Evolutionary conservation across 169 alveolate genomes (phyloP), one percentile per base, ranked within the genome.

Genomic region (Plasmodium coatneyi): DNA sequence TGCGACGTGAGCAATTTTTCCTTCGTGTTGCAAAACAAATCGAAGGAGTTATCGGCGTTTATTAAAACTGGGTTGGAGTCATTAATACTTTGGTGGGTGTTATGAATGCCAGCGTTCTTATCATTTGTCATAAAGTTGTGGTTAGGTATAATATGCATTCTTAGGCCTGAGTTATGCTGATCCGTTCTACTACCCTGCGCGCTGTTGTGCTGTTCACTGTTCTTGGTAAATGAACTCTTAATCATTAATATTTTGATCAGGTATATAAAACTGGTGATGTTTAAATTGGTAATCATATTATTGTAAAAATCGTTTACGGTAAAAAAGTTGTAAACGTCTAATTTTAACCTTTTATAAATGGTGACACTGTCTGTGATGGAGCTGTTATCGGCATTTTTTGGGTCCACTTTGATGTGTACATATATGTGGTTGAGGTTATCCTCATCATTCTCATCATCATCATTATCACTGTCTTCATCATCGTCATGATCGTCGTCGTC

Each of bases 251-350:
- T 80, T 80, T 80, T 91, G 54, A 91, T 32, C 82, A 91, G 71
- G 56, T 91, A 81, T 2, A 91, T 28, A 81, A 91, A 91, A 71
- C 95, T 91, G 71, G 43, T 91, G 56, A 71, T 91, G 76, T 91
- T 81, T 56, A 91, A 81, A 71, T 82, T 80, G 7, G 92, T 91
- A 46, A 91, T 71, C 92, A 91, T 91, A 71, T 91, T 91, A 49
- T 80, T 91, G 54, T 91, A 82, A 91, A 91, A 91, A 82, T 91
- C 95, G 66, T 91, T 91, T 34, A 71, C 14, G 25, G 95, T 91
- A 81, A 91, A 91, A 81, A 91, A 91, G 43, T 91, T 91, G 74
- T 91, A 91, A 32, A 82, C 39, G 71, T 91, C 95, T 91, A 91
- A 71, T 91, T 91, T 91, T 80, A 91, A 46, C 60, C 92, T 91